A percentile compares a stretch with the other conserved stretches of the same genome.
These are phyloP conservation scores for Tulasnella sp. DNA, from an alignment of 768 basidiomycete genomes.

Conservation along the genomic window DNA sequence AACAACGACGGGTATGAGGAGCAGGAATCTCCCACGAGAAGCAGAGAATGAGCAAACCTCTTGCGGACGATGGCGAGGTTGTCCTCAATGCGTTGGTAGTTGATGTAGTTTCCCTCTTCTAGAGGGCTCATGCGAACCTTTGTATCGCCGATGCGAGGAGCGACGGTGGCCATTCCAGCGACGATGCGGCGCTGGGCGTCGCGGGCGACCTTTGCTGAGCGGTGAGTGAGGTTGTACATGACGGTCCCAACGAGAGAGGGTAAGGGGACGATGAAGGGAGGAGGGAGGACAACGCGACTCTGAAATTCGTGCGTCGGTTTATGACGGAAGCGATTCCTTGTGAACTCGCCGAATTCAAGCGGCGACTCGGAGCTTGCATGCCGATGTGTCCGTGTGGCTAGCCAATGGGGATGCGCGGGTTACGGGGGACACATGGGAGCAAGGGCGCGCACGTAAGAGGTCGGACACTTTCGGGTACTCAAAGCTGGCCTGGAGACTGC, in stretches of 20 bases:
- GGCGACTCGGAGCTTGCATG: no score
- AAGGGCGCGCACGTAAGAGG: no score
- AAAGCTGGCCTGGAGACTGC: no score
- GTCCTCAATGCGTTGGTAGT: constrained; percentile 96
- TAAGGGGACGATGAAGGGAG: constrained; percentile 3
- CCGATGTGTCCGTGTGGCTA: no score
- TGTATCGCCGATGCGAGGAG: constrained; percentile 72
- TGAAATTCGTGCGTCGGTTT: constrained; percentile 1
- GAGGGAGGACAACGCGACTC: not conserved
- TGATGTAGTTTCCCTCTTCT: constrained; percentile 73
- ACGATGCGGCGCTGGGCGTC: not conserved
- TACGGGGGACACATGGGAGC: no score
- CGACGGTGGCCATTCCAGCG: constrained; percentile 57
- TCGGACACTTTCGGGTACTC: no score
- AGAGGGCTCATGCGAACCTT: constrained; percentile 82
- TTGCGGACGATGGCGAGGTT: constrained; percentile 80
- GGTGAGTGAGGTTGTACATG: not conserved
- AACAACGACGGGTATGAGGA: not conserved
- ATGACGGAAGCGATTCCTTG: no score
- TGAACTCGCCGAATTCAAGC: no score
- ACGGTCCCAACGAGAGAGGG: not conserved
- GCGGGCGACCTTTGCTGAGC: not conserved
- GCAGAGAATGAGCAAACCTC: constrained; percentile 38
- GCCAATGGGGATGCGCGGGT: no score
- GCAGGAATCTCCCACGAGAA: constrained; percentile 10